Evolutionary conservation across 176 grass and related monocot genomes (phyloP).

Genomic region (Rhynchospora pubera): DNA sequence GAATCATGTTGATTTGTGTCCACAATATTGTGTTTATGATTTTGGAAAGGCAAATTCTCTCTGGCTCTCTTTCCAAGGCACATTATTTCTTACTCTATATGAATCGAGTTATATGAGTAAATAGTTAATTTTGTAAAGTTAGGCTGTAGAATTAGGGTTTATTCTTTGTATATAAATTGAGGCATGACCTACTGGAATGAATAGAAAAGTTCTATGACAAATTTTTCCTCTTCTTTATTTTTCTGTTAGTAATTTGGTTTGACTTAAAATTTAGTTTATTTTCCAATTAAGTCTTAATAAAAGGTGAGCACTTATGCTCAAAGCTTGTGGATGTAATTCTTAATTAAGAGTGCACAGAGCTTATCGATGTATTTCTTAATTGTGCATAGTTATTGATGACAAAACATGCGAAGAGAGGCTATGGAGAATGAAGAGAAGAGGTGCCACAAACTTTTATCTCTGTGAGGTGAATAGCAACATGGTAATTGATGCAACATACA

Average conservation of each 20-base stretch:
- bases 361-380: neutral
- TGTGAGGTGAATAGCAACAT: slow-evolving; percentile 92
- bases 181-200: too few relatives aligned
- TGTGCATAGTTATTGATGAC: slow-evolving; percentile 72
- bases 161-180: too few relatives aligned
- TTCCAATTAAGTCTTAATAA: neutral
- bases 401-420: slow-evolving; percentile 90
- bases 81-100: too few relatives aligned
- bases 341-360: neutral
- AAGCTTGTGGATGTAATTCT: neutral
- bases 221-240: too few relatives aligned
- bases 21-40: too few relatives aligned
- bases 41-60: too few relatives aligned
- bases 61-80: too few relatives aligned
- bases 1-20: too few relatives aligned
- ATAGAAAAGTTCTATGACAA: too few relatives aligned
- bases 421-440: slow-evolving; percentile 82
- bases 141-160: too few relatives aligned
- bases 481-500: slow-evolving; percentile 94
- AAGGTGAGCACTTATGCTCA: neutral
- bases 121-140: too few relatives aligned
- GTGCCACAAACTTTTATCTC: slow-evolving; percentile 83
- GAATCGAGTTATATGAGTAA: too few relatives aligned
- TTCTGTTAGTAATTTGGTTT: neutral
- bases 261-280: neutral